Base-by-base conservation (phyloP, 129 eudicot species). In the Lactuca saligna region DNA sequence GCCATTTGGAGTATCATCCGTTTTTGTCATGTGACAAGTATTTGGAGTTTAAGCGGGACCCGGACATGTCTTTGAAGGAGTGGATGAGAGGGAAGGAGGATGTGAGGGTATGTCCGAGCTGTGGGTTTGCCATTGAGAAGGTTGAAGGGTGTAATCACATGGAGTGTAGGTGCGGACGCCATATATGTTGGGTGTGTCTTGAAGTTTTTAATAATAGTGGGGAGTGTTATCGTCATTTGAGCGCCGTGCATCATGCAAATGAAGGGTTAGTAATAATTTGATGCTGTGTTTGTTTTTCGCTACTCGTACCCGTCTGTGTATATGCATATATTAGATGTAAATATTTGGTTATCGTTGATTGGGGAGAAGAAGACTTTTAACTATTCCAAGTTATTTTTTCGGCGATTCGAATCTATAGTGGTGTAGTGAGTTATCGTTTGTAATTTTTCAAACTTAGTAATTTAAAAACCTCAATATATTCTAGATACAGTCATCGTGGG, bases 151-250 rank as follows among this genome's bases (percentile, higher is more conserved):
- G 99, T 78, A 87, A 94, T 62, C 99, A 94, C 66, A 73, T 94
- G 2, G 96, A 83, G 82, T 94, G 99, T n/a, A 83, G 81, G 81
- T 94, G 99, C n/a, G 96, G 97, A 68, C 59, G 68, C 20, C 99
- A 94, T 54, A 78, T 94, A 7, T 94, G 99, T 57, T 94, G 99
- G 99, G 94, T 76, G 7, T 94, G 99, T 53, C 78, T 94, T 74
- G 85, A 78, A 37, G 50, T 54, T 56, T 94, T 78, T 63, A 58
- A 14, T 32, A 68, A 46, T 70, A 80, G 91, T 51, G 87, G 82
- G 0, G 97, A 90, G 15, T 94, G 99, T 59, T 94, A 94, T 59
- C 50, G 15, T 0, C 97, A 94, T 75, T 58, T 94, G 82, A 75
- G 88, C 82, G 75, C 84, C 12, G 71, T 87, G 7, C 97, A 94